These are phyloP conservation scores for Exophiala phaeomuriformis DNA, from an alignment of 2,329 filamentous ascomycete genomes.

Conservation along the genomic window DNA sequence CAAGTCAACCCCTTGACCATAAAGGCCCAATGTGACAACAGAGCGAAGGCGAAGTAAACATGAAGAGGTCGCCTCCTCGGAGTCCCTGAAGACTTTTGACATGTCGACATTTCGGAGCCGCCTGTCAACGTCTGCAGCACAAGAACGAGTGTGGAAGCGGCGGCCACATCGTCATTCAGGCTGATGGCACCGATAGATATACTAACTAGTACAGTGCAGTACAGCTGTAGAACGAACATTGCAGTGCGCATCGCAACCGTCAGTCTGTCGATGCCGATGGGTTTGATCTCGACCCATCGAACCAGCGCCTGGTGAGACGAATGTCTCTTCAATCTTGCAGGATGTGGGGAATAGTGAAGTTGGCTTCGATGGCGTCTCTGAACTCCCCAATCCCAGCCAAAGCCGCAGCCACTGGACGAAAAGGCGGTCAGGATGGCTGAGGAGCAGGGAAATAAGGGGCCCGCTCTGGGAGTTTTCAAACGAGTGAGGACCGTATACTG, in stretches of 20 bases:
- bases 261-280: neutral
- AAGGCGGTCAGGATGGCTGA: slow-evolving; percentile 15
- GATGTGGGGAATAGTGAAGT: slow-evolving; percentile 11
- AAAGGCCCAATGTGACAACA: neutral
- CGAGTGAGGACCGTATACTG: neutral
- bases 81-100: no score
- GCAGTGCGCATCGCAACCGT: slow-evolving; percentile 2
- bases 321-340: neutral
- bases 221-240: slow-evolving; percentile 7
- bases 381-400: slow-evolving; percentile 11
- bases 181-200: neutral
- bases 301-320: neutral
- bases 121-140: neutral
- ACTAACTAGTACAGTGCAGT: neutral
- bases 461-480: slow-evolving; percentile 1
- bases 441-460: slow-evolving; percentile 2
- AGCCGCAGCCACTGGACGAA: slow-evolving; percentile 3
- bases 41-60: neutral
- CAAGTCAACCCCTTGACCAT: neutral
- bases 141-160: no score
- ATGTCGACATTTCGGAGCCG: neutral
- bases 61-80: slow-evolving; percentile 1
- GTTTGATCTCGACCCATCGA: neutral
- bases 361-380: slow-evolving; percentile 1
- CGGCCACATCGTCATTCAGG: no score